Evolutionary conservation across 2,329 filamentous ascomycete species (phyloP).

Genomic region (Diaporthe citri): DNA sequence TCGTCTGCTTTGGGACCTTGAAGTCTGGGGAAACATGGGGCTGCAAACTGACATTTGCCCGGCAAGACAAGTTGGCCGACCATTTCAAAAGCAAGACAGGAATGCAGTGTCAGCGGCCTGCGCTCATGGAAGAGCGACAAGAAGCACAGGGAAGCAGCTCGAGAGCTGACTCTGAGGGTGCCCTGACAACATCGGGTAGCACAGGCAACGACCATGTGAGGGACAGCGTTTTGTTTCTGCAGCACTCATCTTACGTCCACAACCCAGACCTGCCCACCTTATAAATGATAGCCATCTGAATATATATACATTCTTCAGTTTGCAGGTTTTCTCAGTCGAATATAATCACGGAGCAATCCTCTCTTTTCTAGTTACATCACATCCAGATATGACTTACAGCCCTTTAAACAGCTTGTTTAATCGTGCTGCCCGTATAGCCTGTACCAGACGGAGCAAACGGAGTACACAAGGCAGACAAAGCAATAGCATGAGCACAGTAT

Average conservation of each 20-base stretch:
- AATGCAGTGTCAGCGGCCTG: constrained; percentile 40
- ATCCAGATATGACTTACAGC: too few relatives aligned
- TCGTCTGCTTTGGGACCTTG: constrained; percentile 42
- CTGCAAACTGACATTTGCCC: constrained; percentile 42
- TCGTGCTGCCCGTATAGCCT: not conserved
- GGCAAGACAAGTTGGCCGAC: constrained; percentile 42
- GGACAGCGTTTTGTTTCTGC: not conserved
- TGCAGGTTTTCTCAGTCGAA: not conserved
- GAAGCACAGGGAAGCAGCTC: not conserved
- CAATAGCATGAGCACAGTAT: too few relatives aligned
- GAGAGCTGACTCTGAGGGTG: not conserved
- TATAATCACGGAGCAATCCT: not conserved
- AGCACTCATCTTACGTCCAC: not conserved
- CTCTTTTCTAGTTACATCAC: too few relatives aligned
- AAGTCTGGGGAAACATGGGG: constrained; percentile 44
- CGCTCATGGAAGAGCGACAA: constrained; percentile 1
- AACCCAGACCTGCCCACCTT: not conserved
- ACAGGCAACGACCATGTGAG: not conserved
- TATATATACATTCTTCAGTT: not conserved
- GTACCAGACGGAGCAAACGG: too few relatives aligned
- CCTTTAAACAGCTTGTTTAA: too few relatives aligned
- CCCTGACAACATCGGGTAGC: not conserved
- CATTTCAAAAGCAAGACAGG: constrained; percentile 43
- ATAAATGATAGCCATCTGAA: not conserved
- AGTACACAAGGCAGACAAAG: too few relatives aligned